Evolutionary conservation across 495 filamentous ascomycete genomes (phyloP), one percentile per base, ranked within the genome.

Genomic region (Talaromyces wortmannii): DNA sequence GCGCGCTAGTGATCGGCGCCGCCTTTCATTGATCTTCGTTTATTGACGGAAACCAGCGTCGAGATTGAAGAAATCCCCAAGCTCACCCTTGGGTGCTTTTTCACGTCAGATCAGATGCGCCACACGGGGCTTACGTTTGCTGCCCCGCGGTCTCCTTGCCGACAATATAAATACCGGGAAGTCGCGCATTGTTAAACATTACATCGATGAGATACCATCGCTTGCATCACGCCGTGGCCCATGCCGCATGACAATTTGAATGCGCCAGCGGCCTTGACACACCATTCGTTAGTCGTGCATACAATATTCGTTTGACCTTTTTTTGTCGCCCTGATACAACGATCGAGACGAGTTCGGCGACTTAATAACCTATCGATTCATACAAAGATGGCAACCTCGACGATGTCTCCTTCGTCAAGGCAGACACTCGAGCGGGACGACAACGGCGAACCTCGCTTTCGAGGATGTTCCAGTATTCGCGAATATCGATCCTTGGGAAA

Each of bases 401-500:
- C 55, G 55, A 56, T 55, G 48, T 48, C 57, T 23, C 57, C 52
- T 31, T 59, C 65, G 55, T 60, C 59, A 57, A 67, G 64, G 53
- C 52, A 55, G 55, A 62, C 70, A 16, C 58, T 72, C 5, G 68
- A 76, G 59, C 61, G 59, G 53, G 53, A 63, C 45, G 53, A 58
- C 49, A 56, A 77, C 71, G 76, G 73, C 56, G 56, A 68, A 54
- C 45, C 63, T 48, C 61, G 82, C 57, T 98, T 95, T 64, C 72
- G 74, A 48, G 94, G 94, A 31, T 96, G 91, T 73, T 92, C 91
- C 17, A 86, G 79, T 53, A 97, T 99, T 60, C 77, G 74, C 46
- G 87, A 94, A 53, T 99, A 96, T 66, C 89, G 95, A 58, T 79
- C 96, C 17, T 68, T 92, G 56, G 86, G 84, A 48, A 99, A 99